phyloP scores from a whole-genome alignment of 306 rosid species.

The Herpetospermum pedunculosum region DNA sequence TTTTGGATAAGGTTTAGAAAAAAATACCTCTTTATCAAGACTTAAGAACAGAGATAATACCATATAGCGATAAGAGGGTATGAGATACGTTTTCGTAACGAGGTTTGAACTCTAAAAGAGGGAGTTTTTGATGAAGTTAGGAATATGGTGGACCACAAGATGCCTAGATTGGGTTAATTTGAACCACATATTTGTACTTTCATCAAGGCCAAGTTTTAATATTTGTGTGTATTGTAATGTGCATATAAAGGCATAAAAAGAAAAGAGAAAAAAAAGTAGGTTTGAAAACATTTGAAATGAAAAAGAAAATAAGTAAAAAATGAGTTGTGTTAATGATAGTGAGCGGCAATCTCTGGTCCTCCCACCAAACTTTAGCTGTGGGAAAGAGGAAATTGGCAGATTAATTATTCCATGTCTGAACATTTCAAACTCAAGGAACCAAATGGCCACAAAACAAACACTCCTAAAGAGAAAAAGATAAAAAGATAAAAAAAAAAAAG shows the following conservation, averaged over 20 bases:
- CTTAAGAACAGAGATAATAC: too few species aligned
- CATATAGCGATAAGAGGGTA: neutral
- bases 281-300: neutral
- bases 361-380: neutral
- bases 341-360: constrained; percentile 3
- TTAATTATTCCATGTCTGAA: neutral
- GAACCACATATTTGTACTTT: neutral
- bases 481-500: neutral
- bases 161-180: neutral
- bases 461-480: neutral
- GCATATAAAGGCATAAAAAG: too few species aligned
- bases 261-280: neutral
- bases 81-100: neutral
- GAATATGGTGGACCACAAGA: constrained; percentile 3
- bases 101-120: constrained; percentile 5
- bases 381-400: neutral
- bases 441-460: constrained; percentile 4
- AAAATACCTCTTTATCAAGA: too few species aligned
- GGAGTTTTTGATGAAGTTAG: neutral
- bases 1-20: neutral
- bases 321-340: constrained; percentile 7
- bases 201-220: neutral
- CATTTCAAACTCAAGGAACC: constrained; percentile 10
- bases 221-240: neutral
- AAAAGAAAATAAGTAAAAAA: neutral